Base-by-base conservation (phyloP, 768 basidiomycete genomes). In the Naganishia antarctica region DNA sequence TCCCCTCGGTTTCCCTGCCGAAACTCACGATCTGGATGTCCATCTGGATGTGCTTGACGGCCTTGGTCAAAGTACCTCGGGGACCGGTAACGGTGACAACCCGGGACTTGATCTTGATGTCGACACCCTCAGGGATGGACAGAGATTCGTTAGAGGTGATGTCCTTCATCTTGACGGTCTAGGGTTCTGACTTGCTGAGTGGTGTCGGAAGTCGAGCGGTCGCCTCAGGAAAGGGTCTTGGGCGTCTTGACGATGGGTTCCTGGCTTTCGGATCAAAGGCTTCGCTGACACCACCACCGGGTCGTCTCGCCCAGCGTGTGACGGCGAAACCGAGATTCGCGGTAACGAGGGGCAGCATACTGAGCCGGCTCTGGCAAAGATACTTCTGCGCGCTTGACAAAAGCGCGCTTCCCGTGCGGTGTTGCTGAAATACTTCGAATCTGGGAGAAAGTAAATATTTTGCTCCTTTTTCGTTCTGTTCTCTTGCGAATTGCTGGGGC, bases 11-110 rank as follows among this genome's bases (percentile, higher is more conserved):
- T 23, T 23, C 29, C 18, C 50, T 15, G 45, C 34, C 53, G 29
- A 40, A 29, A 74, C 74, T 74, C 67, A 77, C 76, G 46, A 75
- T 50, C 71, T 76, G 77, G 65, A 79, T 72, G 72, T 79, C 78
- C 74, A 79, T 76, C 73, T 76, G 72, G 65, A 78, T 75, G 70
- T 78, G 78, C 66, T 70, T 89, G 71, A 89, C 79, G 57, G 96
- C 96, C 74, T 86, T 87, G 66, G 67, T 69, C 74, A 99, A 84
- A 59, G 85, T 89, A 69, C 96, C 96, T 61, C 96, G 85, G 62
- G 96, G 90, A 31, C 96, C 96, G 69, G 85, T 86, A 71, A 99
- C 93, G 66, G 85, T 87, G 78, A 99, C 88, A 73, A 91, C 80
- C 68, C 96, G 87, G 70, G 93, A 84, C 83, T 97, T 96, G 81